Base-by-base conservation (phyloP, 2,329 filamentous ascomycete species). In the Mariannaea sp. region DNA sequence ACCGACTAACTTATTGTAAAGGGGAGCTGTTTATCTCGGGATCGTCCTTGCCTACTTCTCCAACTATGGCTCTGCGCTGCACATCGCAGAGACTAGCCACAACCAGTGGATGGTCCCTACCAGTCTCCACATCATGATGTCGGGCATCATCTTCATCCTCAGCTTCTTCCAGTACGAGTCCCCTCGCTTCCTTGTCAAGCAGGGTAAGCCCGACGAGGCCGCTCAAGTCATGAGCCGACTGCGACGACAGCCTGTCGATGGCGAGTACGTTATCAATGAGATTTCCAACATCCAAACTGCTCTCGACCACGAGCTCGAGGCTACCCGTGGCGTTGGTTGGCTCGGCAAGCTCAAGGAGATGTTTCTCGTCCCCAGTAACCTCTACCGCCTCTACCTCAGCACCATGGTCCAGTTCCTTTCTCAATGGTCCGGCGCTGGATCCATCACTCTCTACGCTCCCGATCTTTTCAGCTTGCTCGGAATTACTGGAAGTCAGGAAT, bases 11-110 rank as follows among this genome's bases (percentile, higher is more conserved):
- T n/a, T n/a, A 12, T 29, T 8, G 14, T 3, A 14, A n/a, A 27
- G 24, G 7, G 75, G 75, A 3, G 73, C 73, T 43, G 89, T 92
- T 17, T 92, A 92, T 66, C 71, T 89, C 47, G 89, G 88, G 19
- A 90, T 92, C 56, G 87, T 92, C 63, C 77, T 92, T 13, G 88
- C 87, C 7, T 93, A 92, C 73, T 92, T 91, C 64, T 83, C 87
- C 54, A 88, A 86, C 69, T 88, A 86, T 66, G 85, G 85, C 53
- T 76, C 73, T 48, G 69, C 77, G 51, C 48, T 83, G 36, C 73
- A 83, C 67, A 72, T 85, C 17, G 69, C 72, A 19, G 73, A 77
- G 42, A 62, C 68, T n/a, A 75, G 73, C 2, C 71, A 75, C 51
- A 74, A 75, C 48, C 76, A 79, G 57, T 84, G 81, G 81, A 78